phyloP scores from a whole-genome alignment of 202 grass and related monocot species.

The Schoenoplectus triqueter region DNA sequence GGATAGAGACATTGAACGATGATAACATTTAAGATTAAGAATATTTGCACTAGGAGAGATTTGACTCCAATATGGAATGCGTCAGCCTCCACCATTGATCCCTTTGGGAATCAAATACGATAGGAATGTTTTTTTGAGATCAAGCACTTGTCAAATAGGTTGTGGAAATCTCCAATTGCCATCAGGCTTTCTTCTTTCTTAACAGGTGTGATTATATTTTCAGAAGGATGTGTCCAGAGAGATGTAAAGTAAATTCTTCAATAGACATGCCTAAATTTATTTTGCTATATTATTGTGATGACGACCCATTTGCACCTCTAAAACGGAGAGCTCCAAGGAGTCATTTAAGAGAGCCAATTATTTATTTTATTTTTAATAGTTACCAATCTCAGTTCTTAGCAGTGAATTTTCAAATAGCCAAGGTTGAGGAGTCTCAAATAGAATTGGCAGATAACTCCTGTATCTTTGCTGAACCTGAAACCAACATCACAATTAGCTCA shows the following conservation, averaged over 20 bases:
- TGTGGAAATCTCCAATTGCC: neutral
- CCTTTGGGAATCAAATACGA: conserved; percentile 29
- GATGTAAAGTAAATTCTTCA: neutral
- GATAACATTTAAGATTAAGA: conserved; percentile 3
- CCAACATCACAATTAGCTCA: conserved; percentile 13
- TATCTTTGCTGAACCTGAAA: conserved; percentile 93
- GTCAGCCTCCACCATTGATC: conserved; percentile 7
- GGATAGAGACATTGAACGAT: conserved; percentile 32
- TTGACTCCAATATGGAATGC: conserved; percentile 42
- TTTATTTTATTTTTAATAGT: conserved; percentile 31
- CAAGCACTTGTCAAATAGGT: neutral
- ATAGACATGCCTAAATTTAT: neutral
- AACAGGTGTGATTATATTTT: neutral
- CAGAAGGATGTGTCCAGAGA: neutral
- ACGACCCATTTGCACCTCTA: neutral
- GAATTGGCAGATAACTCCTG: conserved; percentile 78
- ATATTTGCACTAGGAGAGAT: conserved; percentile 39
- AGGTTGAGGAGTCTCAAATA: conserved; percentile 93
- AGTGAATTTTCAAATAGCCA: conserved; percentile 75
- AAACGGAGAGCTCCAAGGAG: neutral
- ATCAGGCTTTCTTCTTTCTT: neutral
- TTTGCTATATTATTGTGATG: neutral
- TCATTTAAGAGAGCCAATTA: neutral
- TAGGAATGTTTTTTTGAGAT: conserved; percentile 16
- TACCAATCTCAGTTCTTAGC: conserved; percentile 1